Base-by-base conservation (phyloP, 2,329 filamentous ascomycete genomes). In the Alternaria longipes region DNA sequence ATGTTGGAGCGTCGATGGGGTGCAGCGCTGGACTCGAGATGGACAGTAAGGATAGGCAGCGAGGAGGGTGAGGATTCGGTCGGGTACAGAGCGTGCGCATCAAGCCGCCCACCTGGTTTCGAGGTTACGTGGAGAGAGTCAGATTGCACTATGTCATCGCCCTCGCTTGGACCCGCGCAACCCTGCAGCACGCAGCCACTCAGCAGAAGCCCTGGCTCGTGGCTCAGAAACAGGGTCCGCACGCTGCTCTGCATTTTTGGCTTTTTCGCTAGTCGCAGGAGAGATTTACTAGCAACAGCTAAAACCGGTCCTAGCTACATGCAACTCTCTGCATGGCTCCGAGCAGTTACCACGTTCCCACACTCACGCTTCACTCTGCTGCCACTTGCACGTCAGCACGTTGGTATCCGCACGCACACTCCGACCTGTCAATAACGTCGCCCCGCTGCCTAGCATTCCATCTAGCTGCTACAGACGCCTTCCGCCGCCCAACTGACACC, bases 111-210 rank as follows among this genome's bases (percentile, higher is more conserved):
- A 22, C 54, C 59, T 51, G 54, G 54, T 52, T 53, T 47, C 47
- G 26, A 46, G 42, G 54, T 57, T 61, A 36, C 54, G 58, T 57
- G 38, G 58, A 51, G 45, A 24, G 57, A n/a, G 51, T 30, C 28
- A 38, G 54, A 56, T 32, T 52, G 53, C 58, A 60, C 58, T 60
- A 61, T 58, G 59, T 61, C 59, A 61, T 61, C 59, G 59, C 58
- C 50, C 20, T 60, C 58, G 58, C 58, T 60, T 60, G 41, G 41
- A 47, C 58, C 58, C 54, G 54, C 26, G 7, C 20, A 47, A 40
- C 58, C 58, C 58, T 57, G 54, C 30, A n/a, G 8, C 22, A 8
- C 24, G 18, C 54, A 49, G 44, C 45, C 44, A 54, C 51, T 54
- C 18, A 54, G 36, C 26, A 4, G n/a, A 4, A 30, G 53, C 11